phyloP scores from a whole-genome alignment of 2,329 filamentous ascomycete genomes.

The Pseudogymnoascus sp. region DNA sequence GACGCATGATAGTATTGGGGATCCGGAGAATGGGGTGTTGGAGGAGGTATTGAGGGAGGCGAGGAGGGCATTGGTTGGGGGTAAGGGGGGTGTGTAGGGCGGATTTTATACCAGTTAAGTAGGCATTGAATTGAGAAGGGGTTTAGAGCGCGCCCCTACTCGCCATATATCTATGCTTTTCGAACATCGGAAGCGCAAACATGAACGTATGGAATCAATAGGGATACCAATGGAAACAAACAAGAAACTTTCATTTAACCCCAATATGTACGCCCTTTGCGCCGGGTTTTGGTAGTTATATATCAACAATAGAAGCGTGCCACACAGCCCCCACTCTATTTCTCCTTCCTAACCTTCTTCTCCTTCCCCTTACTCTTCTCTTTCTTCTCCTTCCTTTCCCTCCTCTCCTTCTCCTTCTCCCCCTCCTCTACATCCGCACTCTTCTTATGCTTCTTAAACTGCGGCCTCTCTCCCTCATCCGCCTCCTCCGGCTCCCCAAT shows the following conservation, averaged over 20 bases:
- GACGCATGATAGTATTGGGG: constrained; percentile 30
- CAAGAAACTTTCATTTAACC: neutral
- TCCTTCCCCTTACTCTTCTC: neutral
- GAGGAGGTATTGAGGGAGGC: neutral
- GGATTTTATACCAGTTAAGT: too few species aligned
- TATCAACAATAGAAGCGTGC: neutral
- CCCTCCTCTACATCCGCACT: constrained; percentile 32
- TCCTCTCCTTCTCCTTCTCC: constrained; percentile 22
- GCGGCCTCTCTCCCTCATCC: constrained; percentile 37
- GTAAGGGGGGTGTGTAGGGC: too few species aligned
- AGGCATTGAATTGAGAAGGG: too few species aligned
- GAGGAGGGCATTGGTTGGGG: neutral
- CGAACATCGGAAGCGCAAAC: too few species aligned
- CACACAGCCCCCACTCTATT: neutral
- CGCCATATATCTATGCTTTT: too few species aligned
- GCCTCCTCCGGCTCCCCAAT: constrained; percentile 36
- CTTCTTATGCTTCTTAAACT: constrained; percentile 29
- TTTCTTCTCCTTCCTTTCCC: neutral
- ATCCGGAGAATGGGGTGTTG: neutral
- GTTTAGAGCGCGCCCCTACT: too few species aligned
- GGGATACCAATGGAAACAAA: neutral
- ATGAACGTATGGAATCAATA: too few species aligned
- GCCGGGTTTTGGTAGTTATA: neutral
- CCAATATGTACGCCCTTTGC: neutral
- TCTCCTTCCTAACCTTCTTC: neutral